Percentiles rank a stretch among this genome's conserved stretches.
Evolutionary conservation across 106 monocot species (phyloP).

Genomic region (Acorus gramineus): DNA sequence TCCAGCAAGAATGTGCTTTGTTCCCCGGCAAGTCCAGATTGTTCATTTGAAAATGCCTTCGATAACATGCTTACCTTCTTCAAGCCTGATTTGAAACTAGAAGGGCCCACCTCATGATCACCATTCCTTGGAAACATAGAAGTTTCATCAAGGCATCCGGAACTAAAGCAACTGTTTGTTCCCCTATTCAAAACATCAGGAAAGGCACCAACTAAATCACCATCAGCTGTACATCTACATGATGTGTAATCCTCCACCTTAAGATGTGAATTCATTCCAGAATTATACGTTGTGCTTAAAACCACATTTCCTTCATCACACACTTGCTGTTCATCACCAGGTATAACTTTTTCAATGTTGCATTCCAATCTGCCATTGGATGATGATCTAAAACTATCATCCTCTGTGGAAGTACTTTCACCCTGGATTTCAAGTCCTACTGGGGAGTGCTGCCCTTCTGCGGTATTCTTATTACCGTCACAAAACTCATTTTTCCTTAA

Average conservation of each 20-base stretch:
- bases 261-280: no score
- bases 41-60: conserved; percentile 22
- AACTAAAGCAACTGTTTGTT: conserved; percentile 6
- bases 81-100: conserved; percentile 7
- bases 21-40: conserved; percentile 28
- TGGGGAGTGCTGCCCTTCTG: conserved; percentile 1
- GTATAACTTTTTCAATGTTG: no score
- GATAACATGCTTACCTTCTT: conserved; percentile 13
- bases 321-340: not conserved
- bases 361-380: conserved; percentile 1
- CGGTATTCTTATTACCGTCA: not conserved
- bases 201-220: conserved; percentile 9
- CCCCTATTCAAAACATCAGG: conserved; percentile 2
- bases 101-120: conserved; percentile 8
- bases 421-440: conserved; percentile 9
- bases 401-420: conserved; percentile 2
- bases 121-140: not conserved
- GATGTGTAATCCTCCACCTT: no score
- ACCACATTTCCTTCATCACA: conserved; percentile 4
- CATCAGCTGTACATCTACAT: conserved; percentile 7
- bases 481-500: no score
- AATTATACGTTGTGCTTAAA: not conserved
- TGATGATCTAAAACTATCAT: conserved; percentile 12
- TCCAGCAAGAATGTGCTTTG: conserved; percentile 88
- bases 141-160: conserved; percentile 7